phyloP scores from a whole-genome alignment of 2,329 filamentous ascomycete genomes.

The Cyphellophora attinorum region DNA sequence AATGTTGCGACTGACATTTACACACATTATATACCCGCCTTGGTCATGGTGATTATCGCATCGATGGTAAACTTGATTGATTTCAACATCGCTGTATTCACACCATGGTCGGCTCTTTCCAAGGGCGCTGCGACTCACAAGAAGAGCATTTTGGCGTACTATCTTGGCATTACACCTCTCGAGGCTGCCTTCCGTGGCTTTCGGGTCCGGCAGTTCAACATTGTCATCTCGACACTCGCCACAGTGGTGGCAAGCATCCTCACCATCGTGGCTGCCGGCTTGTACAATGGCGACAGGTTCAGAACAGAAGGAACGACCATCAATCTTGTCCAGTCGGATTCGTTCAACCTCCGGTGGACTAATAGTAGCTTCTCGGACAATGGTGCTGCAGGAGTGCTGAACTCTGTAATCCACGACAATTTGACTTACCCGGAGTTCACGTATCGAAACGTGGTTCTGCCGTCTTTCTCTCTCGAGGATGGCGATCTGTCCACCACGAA shows the following conservation, averaged over 20 bases:
- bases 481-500: slow-evolving; percentile 1
- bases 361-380: slow-evolving; percentile 16
- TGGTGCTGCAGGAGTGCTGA: slow-evolving; percentile 13
- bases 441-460: slow-evolving; percentile 15
- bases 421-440: slow-evolving; percentile 15
- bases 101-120: slow-evolving; percentile 14
- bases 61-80: slow-evolving; percentile 17
- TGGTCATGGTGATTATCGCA: slow-evolving; percentile 17
- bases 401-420: slow-evolving; percentile 15
- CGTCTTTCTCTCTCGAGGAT: slow-evolving; percentile 12
- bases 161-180: slow-evolving; percentile 13
- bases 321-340: slow-evolving; percentile 20
- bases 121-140: slow-evolving; percentile 11
- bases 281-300: slow-evolving; percentile 21
- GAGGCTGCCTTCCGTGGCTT: slow-evolving; percentile 12
- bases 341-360: slow-evolving; percentile 18
- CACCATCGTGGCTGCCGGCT: slow-evolving; percentile 21
- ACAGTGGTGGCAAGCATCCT: slow-evolving; percentile 15
- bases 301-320: slow-evolving; percentile 13
- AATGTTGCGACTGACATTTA: slow-evolving; percentile 18
- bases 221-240: slow-evolving; percentile 16
- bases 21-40: slow-evolving; percentile 22
- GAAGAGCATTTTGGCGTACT: slow-evolving; percentile 14
- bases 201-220: slow-evolving; percentile 15
- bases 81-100: slow-evolving; percentile 17